Evolutionary conservation across 2,329 filamentous ascomycete genomes (phyloP).

Genomic region (Gliomastix tumulicola): DNA sequence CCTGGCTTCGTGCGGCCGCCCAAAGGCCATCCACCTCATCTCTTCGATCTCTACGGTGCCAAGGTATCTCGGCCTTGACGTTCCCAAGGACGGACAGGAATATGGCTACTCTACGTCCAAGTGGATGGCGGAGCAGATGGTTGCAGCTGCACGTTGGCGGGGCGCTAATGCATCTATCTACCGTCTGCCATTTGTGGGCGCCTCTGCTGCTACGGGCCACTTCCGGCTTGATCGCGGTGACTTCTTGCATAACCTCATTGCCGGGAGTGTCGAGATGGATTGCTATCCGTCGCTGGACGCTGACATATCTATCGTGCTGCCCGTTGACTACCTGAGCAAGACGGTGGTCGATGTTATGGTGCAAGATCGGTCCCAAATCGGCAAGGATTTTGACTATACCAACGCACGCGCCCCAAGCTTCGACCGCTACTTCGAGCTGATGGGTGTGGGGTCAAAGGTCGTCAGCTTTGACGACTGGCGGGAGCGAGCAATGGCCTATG

Average conservation of each 20-base stretch:
- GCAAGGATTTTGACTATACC: slow-evolving; percentile 8
- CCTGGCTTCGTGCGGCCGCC: slow-evolving; percentile 5
- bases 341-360: slow-evolving; percentile 6
- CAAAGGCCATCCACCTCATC: slow-evolving; percentile 7
- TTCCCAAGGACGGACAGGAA: slow-evolving; percentile 5
- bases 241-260: slow-evolving; percentile 9
- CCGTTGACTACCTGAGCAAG: slow-evolving; percentile 8
- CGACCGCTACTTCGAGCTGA: slow-evolving; percentile 4
- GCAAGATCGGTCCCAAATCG: slow-evolving; percentile 1
- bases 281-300: slow-evolving; percentile 5
- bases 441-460: background rate
- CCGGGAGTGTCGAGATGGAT: slow-evolving; percentile 6
- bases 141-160: slow-evolving; percentile 9
- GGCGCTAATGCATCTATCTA: slow-evolving; percentile 6
- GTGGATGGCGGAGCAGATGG: slow-evolving; percentile 7
- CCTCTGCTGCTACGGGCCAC: slow-evolving; percentile 7
- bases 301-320: slow-evolving; percentile 7
- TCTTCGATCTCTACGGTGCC: slow-evolving; percentile 8
- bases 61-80: slow-evolving; percentile 6
- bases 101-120: slow-evolving; percentile 10
- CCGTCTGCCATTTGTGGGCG: slow-evolving; percentile 6
- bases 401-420: slow-evolving; percentile 5
- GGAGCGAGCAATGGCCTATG: slow-evolving; percentile 2
- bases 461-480: slow-evolving; percentile 4
- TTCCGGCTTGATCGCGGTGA: slow-evolving; percentile 9